Evolutionary conservation across 2,329 filamentous ascomycete species (phyloP).

Genomic region (Lachnellula occidentalis): DNA sequence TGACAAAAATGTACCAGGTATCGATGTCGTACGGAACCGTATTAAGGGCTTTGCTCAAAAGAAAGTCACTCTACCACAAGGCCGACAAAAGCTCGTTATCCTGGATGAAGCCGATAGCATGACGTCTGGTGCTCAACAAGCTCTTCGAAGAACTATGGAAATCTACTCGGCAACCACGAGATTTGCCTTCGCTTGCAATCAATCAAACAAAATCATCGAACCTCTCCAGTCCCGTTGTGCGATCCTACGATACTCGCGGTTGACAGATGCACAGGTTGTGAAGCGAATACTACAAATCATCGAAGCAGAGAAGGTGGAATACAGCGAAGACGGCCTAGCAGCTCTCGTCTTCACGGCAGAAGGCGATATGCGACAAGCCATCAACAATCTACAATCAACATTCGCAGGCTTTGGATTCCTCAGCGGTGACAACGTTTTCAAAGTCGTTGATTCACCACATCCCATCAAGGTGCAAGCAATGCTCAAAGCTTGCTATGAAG

Average conservation of each 20-base stretch:
- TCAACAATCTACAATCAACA: conserved; percentile 96
- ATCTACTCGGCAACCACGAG: conserved; percentile 95
- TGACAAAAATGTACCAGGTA: conserved; percentile 48
- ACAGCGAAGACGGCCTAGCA: conserved; percentile 88
- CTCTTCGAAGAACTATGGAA: conserved; percentile 93
- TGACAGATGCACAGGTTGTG: conserved; percentile 90
- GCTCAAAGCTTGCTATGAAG: conserved; percentile 95
- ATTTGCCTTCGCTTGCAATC: conserved; percentile 97
- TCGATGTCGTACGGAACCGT: conserved; percentile 92
- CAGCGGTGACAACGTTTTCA: conserved; percentile 97
- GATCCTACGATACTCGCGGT: conserved; percentile 85
- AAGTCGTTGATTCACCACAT: conserved; percentile 93
- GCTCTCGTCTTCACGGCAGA: conserved; percentile 97
- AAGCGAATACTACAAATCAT: conserved; percentile 89
- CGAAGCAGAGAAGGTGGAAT: conserved; percentile 83
- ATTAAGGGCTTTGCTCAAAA: conserved; percentile 99
- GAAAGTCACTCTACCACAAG: conserved; percentile 88
- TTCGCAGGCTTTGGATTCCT: conserved; percentile 92
- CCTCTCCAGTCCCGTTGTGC: conserved; percentile 96
- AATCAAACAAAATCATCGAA: conserved; percentile 99
- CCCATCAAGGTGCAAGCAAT: conserved; percentile 98
- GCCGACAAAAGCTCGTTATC: conserved; percentile 93
- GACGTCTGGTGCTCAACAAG: conserved; percentile 95
- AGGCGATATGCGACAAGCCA: conserved; percentile 97
- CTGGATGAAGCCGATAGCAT: conserved; percentile 98